A percentile compares a stretch with the other conserved stretches of the same genome.
Evolutionary conservation across 495 filamentous ascomycete genomes (phyloP).

Genomic region (Pyronema domesticum): DNA sequence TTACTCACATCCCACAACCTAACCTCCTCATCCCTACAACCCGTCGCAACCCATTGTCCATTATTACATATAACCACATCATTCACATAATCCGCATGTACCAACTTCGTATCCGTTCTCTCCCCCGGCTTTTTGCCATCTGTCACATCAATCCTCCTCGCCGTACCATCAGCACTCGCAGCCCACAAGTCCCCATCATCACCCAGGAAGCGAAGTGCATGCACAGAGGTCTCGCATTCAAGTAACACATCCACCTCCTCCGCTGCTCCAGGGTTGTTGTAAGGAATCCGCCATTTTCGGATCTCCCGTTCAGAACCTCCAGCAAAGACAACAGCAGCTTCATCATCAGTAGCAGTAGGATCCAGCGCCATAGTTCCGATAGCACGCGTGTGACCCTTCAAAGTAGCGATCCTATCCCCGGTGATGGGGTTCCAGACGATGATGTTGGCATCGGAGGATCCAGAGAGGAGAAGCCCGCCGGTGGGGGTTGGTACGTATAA

Average conservation of each 20-base stretch:
- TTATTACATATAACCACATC: slow-evolving; percentile 55
- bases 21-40: slow-evolving; percentile 77
- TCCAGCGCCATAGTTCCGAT: slow-evolving; percentile 61
- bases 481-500: slow-evolving; percentile 25
- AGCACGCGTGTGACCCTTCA: slow-evolving; percentile 64
- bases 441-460: slow-evolving; percentile 70
- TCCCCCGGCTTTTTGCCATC: slow-evolving; percentile 17
- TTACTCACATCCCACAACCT: slow-evolving; percentile 68
- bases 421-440: slow-evolving; percentile 60
- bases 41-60: slow-evolving; percentile 71
- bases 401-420: slow-evolving; percentile 47
- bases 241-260: slow-evolving; percentile 40
- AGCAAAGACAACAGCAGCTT: slow-evolving; percentile 47
- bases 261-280: slow-evolving; percentile 11
- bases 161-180: slow-evolving; percentile 68
- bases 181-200: slow-evolving; percentile 72
- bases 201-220: slow-evolving; percentile 49
- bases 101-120: slow-evolving; percentile 47
- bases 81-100: slow-evolving; percentile 77
- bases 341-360: slow-evolving; percentile 32
- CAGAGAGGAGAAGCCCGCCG: slow-evolving; percentile 44
- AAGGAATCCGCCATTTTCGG: slow-evolving; percentile 39
- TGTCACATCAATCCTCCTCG: slow-evolving; percentile 26
- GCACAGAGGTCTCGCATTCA: slow-evolving; percentile 78
- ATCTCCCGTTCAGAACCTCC: slow-evolving; percentile 76